phyloP scores from a whole-genome alignment of 2,329 filamentous ascomycete genomes.

The Colletotrichum chlorophyti region DNA sequence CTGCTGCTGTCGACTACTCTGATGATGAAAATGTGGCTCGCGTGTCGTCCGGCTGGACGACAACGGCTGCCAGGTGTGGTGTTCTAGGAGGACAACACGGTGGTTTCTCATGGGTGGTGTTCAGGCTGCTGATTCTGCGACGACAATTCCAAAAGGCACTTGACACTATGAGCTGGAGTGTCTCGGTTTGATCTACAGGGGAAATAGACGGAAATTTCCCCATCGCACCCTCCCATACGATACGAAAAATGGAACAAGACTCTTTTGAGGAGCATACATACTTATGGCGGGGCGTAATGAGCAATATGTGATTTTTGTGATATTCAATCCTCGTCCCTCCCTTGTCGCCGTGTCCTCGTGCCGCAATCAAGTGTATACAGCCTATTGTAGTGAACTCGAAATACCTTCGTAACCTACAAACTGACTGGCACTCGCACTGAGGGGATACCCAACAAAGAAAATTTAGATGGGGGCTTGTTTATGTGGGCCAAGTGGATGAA shows the following conservation, averaged over 20 bases:
- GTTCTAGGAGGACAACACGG: slow-evolving; percentile 17
- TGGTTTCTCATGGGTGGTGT: slow-evolving; percentile 20
- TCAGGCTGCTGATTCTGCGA: slow-evolving; percentile 21
- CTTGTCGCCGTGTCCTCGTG: neutral
- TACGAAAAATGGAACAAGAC: slow-evolving; percentile 30
- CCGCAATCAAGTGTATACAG: too few relatives aligned
- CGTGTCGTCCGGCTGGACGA: neutral
- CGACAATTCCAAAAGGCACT: slow-evolving; percentile 22
- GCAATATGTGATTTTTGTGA: slow-evolving; percentile 28
- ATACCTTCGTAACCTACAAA: too few relatives aligned
- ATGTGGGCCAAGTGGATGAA: too few relatives aligned
- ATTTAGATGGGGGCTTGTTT: too few relatives aligned
- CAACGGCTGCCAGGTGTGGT: slow-evolving; percentile 10
- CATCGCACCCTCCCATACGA: too few relatives aligned
- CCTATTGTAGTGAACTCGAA: too few relatives aligned
- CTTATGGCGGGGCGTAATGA: slow-evolving; percentile 24
- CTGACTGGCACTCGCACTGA: too few relatives aligned
- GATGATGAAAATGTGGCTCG: neutral
- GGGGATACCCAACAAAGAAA: too few relatives aligned
- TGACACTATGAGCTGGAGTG: slow-evolving; percentile 30
- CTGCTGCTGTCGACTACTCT: slow-evolving; percentile 11
- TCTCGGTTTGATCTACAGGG: slow-evolving; percentile 22
- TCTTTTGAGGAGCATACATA: slow-evolving; percentile 24
- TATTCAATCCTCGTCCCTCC: neutral
- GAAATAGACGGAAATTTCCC: slow-evolving; percentile 8